Conservation (phyloP, 2,329 filamentous ascomycete genomes). For the Xylaria sp. region DNA sequence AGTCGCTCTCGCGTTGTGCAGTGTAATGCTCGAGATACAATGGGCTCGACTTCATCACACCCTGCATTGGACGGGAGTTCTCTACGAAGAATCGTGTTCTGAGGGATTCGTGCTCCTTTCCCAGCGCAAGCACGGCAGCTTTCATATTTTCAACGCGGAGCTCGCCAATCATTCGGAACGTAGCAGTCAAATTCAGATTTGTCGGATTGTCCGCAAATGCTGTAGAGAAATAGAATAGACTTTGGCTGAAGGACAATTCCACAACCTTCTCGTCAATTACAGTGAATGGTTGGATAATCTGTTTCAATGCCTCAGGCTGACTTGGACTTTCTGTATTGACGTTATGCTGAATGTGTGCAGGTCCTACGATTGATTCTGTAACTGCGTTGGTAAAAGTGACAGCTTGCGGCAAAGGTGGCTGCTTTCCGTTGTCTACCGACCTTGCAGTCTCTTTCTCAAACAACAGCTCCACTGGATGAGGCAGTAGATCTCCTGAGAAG, state of each 20-base stretch:
- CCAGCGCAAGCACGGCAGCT: neutral
- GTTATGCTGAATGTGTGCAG: neutral
- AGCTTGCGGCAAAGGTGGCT: neutral
- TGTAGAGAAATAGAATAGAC: neutral
- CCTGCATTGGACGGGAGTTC: neutral
- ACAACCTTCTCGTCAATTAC: neutral
- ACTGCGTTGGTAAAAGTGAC: neutral
- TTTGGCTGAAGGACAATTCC: neutral
- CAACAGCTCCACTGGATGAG: neutral
- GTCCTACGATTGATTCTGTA: neutral
- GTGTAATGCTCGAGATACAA: neutral
- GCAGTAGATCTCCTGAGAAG: neutral
- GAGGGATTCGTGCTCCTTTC: neutral
- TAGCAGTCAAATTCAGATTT: neutral
- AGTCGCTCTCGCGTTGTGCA: neutral
- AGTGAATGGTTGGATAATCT: neutral
- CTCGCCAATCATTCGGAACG: neutral
- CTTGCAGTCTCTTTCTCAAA: neutral
- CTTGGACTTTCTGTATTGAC: neutral
- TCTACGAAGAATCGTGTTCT: constrained; percentile 10
- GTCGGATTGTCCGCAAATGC: neutral
- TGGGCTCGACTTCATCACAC: neutral
- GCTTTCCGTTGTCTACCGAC: neutral
- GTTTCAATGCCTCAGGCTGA: neutral
- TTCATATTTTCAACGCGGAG: neutral